Conservation (phyloP, 805 yeast species). For the Barnettozyma vustinii region DNA sequence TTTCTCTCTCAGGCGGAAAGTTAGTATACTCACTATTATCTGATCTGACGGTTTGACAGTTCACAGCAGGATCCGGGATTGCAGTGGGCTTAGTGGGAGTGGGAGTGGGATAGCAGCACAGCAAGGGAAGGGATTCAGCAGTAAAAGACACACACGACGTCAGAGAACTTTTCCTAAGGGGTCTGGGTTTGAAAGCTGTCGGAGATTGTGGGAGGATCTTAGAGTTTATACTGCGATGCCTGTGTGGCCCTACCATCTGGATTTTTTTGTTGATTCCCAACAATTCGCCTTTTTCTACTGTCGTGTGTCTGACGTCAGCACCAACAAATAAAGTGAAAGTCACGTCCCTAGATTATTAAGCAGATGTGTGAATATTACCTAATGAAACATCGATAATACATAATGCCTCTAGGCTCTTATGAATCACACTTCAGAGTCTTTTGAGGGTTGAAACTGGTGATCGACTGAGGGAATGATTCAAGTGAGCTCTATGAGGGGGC, state of each 20-base stretch:
- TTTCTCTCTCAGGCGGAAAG: not conserved
- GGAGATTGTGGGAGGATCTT: not conserved
- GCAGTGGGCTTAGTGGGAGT: constrained; percentile 3
- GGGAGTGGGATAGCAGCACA: not conserved
- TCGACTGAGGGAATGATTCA: too few relatives aligned
- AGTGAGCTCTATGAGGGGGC: too few relatives aligned
- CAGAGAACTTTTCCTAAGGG: constrained; percentile 1
- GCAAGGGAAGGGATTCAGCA: not conserved
- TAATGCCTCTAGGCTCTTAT: too few relatives aligned
- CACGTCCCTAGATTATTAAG: not conserved
- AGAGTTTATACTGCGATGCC: constrained; percentile 1
- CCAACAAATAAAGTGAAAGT: not conserved
- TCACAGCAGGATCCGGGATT: not conserved
- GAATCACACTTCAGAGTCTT: too few relatives aligned
- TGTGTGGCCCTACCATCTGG: constrained; percentile 1
- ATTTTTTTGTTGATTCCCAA: constrained; percentile 12
- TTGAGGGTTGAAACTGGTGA: too few relatives aligned
- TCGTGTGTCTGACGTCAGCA: constrained; percentile 3
- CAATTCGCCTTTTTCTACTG: constrained; percentile 2
- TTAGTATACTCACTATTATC: constrained; percentile 3
- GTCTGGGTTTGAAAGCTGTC: not conserved
- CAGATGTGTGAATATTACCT: not conserved
- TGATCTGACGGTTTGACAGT: constrained; percentile 3
- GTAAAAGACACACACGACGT: not conserved
- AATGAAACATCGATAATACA: too few relatives aligned